Evolutionary conservation across 495 filamentous ascomycete species (phyloP).

Genomic region (Barbatosphaeria neglecta): DNA sequence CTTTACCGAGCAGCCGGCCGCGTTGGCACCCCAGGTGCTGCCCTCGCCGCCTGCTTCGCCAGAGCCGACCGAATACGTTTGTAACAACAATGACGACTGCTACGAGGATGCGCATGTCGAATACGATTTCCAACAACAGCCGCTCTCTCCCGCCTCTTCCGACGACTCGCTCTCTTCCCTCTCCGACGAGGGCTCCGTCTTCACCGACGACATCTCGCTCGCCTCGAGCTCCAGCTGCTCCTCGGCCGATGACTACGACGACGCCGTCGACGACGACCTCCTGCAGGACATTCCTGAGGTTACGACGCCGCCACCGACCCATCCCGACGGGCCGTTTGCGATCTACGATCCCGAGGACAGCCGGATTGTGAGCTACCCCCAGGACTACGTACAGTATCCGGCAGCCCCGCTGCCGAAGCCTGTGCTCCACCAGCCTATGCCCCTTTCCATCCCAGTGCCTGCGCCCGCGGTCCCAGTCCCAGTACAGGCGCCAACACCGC

Average conservation of each 20-base stretch:
- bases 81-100: conserved; percentile 27
- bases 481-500: neutral
- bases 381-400: conserved; percentile 30
- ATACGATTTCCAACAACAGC: conserved; percentile 17
- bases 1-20: conserved; percentile 48
- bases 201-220: conserved; percentile 35
- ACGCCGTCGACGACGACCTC: conserved; percentile 22
- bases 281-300: conserved; percentile 29
- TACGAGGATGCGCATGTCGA: conserved; percentile 14
- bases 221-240: conserved; percentile 31
- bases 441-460: conserved; percentile 11
- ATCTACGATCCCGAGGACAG: conserved; percentile 32
- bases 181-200: conserved; percentile 32
- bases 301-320: conserved; percentile 26
- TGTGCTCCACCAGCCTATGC: conserved; percentile 11
- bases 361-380: conserved; percentile 18
- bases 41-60: conserved; percentile 26
- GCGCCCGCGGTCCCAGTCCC: too few species aligned
- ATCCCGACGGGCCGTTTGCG: conserved; percentile 11
- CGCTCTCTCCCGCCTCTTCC: conserved; percentile 27
- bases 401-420: conserved; percentile 6
- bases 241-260: conserved; percentile 32
- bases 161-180: conserved; percentile 10
- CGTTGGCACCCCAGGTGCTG: conserved; percentile 4
- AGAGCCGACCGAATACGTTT: conserved; percentile 31